phyloP scores from a whole-genome alignment of 1,284 basidiomycete genomes.

The Chiua sp. region DNA sequence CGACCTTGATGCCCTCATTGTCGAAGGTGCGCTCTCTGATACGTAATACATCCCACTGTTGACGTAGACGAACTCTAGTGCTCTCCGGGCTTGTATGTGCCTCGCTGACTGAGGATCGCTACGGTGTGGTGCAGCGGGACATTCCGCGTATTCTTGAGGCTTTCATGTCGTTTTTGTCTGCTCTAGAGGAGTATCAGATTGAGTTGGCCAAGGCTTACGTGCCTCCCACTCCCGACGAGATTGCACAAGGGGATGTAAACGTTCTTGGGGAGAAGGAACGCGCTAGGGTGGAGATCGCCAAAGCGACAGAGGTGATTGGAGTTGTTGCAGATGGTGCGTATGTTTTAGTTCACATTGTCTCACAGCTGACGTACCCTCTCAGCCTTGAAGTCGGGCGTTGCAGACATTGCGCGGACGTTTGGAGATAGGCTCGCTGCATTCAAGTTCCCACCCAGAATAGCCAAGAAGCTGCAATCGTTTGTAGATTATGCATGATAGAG shows the following conservation, averaged over 20 bases:
- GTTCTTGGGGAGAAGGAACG: slow-evolving; percentile 38
- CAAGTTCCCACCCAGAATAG: slow-evolving; percentile 72
- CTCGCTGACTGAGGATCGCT: slow-evolving; percentile 80
- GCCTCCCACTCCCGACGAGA: slow-evolving; percentile 42
- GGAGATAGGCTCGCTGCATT: slow-evolving; percentile 77
- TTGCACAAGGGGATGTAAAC: slow-evolving; percentile 36
- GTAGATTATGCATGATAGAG: slow-evolving; percentile 59
- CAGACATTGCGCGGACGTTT: slow-evolving; percentile 73
- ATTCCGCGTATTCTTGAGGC: slow-evolving; percentile 83
- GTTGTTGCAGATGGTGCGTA: slow-evolving; percentile 60
- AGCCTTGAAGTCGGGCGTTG: slow-evolving; percentile 76
- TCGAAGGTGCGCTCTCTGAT: slow-evolving; percentile 54
- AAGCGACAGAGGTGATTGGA: slow-evolving; percentile 59
- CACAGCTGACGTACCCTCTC: slow-evolving; percentile 9
- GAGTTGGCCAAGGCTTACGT: slow-evolving; percentile 49
- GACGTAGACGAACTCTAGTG: no score
- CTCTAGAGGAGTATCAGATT: slow-evolving; percentile 65
- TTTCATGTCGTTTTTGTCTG: slow-evolving; percentile 66
- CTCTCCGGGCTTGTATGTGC: slow-evolving; percentile 72
- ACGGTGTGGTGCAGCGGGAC: slow-evolving; percentile 83
- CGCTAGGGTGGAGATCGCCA: slow-evolving; percentile 48
- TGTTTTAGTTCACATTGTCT: neutral
- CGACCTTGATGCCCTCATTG: slow-evolving; percentile 61
- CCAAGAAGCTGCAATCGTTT: slow-evolving; percentile 71
- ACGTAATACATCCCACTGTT: neutral